Base-by-base conservation (phyloP, 208 protist species). In the Trypanosomatidae sp. region DNA sequence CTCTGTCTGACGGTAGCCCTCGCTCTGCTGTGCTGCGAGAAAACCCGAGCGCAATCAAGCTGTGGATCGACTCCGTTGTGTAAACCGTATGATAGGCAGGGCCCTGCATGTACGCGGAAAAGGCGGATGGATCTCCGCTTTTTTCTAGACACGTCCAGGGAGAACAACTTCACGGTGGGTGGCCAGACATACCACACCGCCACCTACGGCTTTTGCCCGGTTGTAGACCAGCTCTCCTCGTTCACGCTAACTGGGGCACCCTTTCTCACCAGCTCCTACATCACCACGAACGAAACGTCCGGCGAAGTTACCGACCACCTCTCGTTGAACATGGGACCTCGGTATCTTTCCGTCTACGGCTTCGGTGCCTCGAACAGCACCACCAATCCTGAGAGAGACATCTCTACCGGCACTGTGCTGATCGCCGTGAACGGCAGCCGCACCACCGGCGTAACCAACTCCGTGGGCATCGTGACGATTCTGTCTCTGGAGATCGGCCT, bases 321-420 rank as follows among this genome's bases (percentile, higher is more conserved):
- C 30, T 81, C 85, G 13, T 36, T 47, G 28, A 68, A 75, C 55
- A 28, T 67, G 15, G 68, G 49, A 7, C 59, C 73, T 43, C 77
- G 81, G 43, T 95, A 93, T 67, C 76, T 97, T 15, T 92, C 85
- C 55, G 85, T 88, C 41, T 95, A 84, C 72, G 92, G 92, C 47
- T 97, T 97, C 74, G 92, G 92, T 15, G 77, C 79, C 69, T 85
- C 83, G 17, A 85, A 92, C 71, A 81, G 67, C 67, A 80, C 79
- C 25, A 5, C 46, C 13, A 69, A 74, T 69, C 88, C 88, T 1
- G 15, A 92, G 53, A 72, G 25, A 9, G 68, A 58, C 33, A 15
- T 80, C 49, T 92, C 88, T 22, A 36, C 58, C 13, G 84, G 83
- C 6, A 66, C 89, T 15, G 87, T 93, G 15, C n/a, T 93, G n/a